Evolutionary conservation across 257 asterid species (phyloP).

Genomic region (Gardenia jasminoides): DNA sequence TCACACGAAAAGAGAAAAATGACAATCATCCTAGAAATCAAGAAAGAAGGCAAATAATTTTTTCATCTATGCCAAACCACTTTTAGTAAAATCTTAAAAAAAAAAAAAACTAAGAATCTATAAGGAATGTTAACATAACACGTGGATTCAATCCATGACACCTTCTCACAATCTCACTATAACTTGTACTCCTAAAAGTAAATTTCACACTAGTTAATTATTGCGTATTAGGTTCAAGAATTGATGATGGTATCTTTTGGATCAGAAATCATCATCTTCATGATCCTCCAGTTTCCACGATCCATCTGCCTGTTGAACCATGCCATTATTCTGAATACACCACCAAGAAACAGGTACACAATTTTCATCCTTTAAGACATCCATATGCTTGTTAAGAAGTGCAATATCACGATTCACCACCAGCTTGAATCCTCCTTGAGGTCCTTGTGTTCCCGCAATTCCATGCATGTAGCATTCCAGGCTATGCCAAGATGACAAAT

Average conservation of each 20-base stretch:
- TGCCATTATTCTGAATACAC: slow-evolving; percentile 60
- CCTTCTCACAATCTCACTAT: too few relatives aligned
- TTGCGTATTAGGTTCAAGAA: background rate
- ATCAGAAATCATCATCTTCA: slow-evolving; percentile 25
- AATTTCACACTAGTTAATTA: too few relatives aligned
- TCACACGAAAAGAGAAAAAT: background rate
- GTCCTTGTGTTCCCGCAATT: slow-evolving; percentile 68
- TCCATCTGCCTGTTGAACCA: slow-evolving; percentile 81
- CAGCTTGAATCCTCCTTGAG: slow-evolving; percentile 47
- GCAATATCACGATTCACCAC: slow-evolving; percentile 54
- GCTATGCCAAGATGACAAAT: slow-evolving; percentile 43
- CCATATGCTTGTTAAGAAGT: slow-evolving; percentile 52
- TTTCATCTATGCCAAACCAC: background rate
- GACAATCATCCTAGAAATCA: background rate
- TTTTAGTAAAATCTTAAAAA: too few relatives aligned
- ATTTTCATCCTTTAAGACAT: slow-evolving; percentile 49
- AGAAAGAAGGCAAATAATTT: too few relatives aligned
- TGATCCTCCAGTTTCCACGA: slow-evolving; percentile 66
- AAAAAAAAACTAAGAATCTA: too few relatives aligned
- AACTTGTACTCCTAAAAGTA: too few relatives aligned
- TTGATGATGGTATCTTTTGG: background rate
- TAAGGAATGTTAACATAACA: too few relatives aligned
- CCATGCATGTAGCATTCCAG: slow-evolving; percentile 77
- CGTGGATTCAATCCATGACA: too few relatives aligned
- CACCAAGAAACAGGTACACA: slow-evolving; percentile 66